Conservation (phyloP, 805 yeast species). For the Kazachstania viticola region DNA sequence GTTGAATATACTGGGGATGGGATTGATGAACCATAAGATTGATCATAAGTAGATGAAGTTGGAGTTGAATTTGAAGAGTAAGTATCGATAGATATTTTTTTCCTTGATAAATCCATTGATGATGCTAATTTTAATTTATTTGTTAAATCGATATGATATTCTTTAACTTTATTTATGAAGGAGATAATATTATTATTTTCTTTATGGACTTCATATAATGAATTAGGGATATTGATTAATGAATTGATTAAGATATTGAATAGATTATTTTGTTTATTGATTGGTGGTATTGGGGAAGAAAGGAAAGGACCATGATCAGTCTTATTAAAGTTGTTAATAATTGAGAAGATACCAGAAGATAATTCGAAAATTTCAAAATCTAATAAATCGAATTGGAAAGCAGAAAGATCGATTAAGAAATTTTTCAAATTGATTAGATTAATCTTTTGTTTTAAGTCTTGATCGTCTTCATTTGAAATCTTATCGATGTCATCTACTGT, state of each 20-base stretch:
- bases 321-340: constrained; percentile 21
- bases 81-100: constrained; percentile 4
- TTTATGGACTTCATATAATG: constrained; percentile 16
- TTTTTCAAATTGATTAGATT: constrained; percentile 38
- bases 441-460: constrained; percentile 22
- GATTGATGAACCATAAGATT: constrained; percentile 6
- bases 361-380: constrained; percentile 23
- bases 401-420: constrained; percentile 37
- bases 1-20: constrained; percentile 23
- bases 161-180: constrained; percentile 15
- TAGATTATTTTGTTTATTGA: constrained; percentile 14
- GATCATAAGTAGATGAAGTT: constrained; percentile 1
- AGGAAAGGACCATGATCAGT: constrained; percentile 24
- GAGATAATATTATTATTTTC: constrained; percentile 15
- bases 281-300: constrained; percentile 15
- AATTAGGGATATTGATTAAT: constrained; percentile 15
- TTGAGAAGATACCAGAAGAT: constrained; percentile 21
- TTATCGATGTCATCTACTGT: constrained; percentile 16
- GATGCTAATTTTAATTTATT: constrained; percentile 19
- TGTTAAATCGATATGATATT: constrained; percentile 15
- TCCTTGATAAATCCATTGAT: constrained; percentile 16
- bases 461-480: constrained; percentile 16
- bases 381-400: constrained; percentile 35
- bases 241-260: constrained; percentile 18
- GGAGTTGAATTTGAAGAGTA: constrained; percentile 2